A percentile compares a stretch with the other conserved stretches of the same genome.
These are phyloP conservation scores for Pestalotiopsis sp. DNA, from an alignment of 2,329 filamentous ascomycete genomes.

Conservation along the genomic window DNA sequence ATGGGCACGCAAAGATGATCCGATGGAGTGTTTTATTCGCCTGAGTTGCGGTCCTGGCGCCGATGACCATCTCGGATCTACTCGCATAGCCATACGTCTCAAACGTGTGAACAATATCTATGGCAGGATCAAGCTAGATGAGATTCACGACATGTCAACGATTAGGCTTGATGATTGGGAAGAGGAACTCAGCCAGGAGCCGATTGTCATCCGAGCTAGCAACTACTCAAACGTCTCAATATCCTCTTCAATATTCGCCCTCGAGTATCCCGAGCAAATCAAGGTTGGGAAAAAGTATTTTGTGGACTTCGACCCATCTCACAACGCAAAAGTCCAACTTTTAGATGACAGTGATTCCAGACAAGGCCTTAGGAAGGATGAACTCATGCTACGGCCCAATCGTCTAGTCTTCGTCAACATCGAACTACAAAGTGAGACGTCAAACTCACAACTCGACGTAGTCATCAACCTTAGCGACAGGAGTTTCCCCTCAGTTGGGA, in stretches of 20 bases:
- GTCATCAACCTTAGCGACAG: background rate
- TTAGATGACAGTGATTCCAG: no score
- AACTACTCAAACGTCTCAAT: background rate
- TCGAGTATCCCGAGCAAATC: background rate
- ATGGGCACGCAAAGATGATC: background rate
- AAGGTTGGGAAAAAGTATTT: background rate
- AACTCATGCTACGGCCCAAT: background rate
- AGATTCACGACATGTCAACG: background rate
- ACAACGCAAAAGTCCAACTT: no score
- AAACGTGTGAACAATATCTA: background rate
- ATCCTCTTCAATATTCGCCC: background rate
- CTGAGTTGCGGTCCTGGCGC: background rate
- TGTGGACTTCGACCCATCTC: background rate
- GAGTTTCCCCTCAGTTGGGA: background rate
- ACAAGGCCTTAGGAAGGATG: no score
- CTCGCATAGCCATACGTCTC: background rate
- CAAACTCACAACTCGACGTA: background rate
- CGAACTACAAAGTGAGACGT: background rate
- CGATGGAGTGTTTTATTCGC: background rate
- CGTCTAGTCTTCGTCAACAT: background rate
- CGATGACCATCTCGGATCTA: no score
- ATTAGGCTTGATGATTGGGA: background rate
- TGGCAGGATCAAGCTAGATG: background rate
- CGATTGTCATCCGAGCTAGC: background rate
- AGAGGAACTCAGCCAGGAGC: background rate